Conservation (phyloP, 306 rosid genomes). For the Alnus glutinosa region DNA sequence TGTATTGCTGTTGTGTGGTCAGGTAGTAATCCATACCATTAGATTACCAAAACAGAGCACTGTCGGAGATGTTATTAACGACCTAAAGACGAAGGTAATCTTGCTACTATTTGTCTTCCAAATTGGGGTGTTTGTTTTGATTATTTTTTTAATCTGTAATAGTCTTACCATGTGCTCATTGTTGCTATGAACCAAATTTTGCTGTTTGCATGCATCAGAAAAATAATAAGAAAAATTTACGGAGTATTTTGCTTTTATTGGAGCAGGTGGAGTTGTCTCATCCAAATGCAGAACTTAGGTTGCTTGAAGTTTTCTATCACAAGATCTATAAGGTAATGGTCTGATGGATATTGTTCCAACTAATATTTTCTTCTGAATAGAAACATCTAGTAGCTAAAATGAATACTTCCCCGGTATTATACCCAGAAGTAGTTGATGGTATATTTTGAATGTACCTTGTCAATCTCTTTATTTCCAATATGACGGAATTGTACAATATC, state of each 20-base stretch:
- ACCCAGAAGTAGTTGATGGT: too few species aligned
- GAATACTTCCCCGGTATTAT: not conserved
- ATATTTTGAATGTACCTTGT: not conserved
- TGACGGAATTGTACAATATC: not conserved
- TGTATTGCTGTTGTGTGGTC: constrained; percentile 18
- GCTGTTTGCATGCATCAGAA: not conserved
- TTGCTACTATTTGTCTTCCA: not conserved
- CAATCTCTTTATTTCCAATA: not conserved
- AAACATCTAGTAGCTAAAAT: not conserved
- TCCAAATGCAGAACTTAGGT: constrained; percentile 77
- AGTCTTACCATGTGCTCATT: constrained; percentile 8
- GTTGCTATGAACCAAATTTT: not conserved
- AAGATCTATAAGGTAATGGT: constrained; percentile 79
- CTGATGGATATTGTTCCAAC: not conserved
- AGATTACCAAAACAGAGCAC: constrained; percentile 91
- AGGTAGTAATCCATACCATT: constrained; percentile 84
- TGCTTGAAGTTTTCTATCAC: constrained; percentile 95
- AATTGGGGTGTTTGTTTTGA: not conserved
- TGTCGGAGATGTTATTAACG: constrained; percentile 81
- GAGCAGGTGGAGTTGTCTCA: constrained; percentile 81
- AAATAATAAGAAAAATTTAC: not conserved
- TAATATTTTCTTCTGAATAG: not conserved
- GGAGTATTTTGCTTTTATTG: not conserved
- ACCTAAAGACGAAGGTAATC: constrained; percentile 76
- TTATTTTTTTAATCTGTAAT: not conserved